These are phyloP conservation scores for Cymodocea nodosa DNA, from an alignment of 116 monocot species.

Conservation along the genomic window DNA sequence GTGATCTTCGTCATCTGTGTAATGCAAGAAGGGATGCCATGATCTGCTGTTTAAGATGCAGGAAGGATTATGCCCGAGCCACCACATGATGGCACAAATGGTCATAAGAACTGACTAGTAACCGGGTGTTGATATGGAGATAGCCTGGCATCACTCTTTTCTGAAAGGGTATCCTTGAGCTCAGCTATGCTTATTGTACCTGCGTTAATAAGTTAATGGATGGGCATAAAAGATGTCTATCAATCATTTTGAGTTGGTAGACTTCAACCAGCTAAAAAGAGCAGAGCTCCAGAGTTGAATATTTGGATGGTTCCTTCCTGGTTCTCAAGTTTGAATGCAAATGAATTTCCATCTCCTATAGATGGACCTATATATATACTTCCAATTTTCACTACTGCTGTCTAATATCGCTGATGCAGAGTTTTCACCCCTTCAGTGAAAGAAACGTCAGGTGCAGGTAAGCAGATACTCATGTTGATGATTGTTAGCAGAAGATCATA, in stretches of 20 bases:
- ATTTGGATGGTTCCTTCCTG: too few species aligned
- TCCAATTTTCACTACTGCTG: too few species aligned
- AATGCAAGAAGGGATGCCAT: constrained; percentile 21
- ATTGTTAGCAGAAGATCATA: too few species aligned
- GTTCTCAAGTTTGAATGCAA: too few species aligned
- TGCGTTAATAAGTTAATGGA: constrained; percentile 1
- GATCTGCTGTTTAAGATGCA: background rate
- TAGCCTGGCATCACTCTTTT: constrained; percentile 36
- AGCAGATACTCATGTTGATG: too few species aligned
- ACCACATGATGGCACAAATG: background rate
- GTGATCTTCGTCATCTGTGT: constrained; percentile 84
- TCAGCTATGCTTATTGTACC: constrained; percentile 62
- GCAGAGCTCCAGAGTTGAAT: too few species aligned
- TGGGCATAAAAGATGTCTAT: background rate
- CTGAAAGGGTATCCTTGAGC: constrained; percentile 39
- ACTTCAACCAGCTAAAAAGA: too few species aligned
- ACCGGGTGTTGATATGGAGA: constrained; percentile 25
- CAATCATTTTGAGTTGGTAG: constrained; percentile 1
- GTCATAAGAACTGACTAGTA: constrained; percentile 36
- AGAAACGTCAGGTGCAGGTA: too few species aligned
- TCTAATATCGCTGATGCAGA: too few species aligned
- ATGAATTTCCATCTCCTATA: too few species aligned
- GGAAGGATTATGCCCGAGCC: background rate
- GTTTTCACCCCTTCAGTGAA: too few species aligned
- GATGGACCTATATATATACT: too few species aligned